Conservation (phyloP, 2,329 filamentous ascomycete genomes). For the Ophiobolus disseminans region DNA sequence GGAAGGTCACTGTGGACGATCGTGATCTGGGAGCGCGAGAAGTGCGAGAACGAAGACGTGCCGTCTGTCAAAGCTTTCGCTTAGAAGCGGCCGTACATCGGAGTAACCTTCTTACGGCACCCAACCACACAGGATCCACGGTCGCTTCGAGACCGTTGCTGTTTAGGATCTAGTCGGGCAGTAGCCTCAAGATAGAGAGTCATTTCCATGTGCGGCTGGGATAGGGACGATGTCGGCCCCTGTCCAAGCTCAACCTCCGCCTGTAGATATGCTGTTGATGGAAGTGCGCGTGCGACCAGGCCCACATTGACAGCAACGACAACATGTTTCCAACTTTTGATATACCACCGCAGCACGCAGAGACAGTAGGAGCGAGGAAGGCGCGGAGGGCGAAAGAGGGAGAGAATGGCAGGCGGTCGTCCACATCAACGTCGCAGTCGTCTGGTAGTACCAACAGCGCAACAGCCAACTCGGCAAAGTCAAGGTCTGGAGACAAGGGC, state of each 20-base stretch:
- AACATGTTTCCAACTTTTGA: conserved; percentile 38
- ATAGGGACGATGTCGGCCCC: background rate
- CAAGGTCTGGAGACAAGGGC: conserved; percentile 20
- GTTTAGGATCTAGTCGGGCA: conserved; percentile 7
- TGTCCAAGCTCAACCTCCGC: conserved; percentile 5
- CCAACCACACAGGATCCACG: conserved; percentile 2
- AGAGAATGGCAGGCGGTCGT: conserved; percentile 22
- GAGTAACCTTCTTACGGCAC: background rate
- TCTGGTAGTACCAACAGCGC: conserved; percentile 27
- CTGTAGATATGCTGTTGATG: conserved; percentile 10
- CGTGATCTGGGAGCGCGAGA: background rate
- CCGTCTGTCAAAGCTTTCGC: background rate
- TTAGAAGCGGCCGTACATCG: conserved; percentile 1
- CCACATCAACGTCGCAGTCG: conserved; percentile 30
- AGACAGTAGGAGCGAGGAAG: conserved; percentile 35
- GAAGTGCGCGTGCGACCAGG: conserved; percentile 5
- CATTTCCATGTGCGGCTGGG: conserved; percentile 5
- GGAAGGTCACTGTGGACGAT: conserved; percentile 4
- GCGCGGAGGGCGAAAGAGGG: conserved; percentile 29
- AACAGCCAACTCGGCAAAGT: conserved; percentile 14
- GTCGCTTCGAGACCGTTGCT: conserved; percentile 8
- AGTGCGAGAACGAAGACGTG: background rate
- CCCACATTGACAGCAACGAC: conserved; percentile 13
- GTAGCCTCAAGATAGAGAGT: conserved; percentile 10
- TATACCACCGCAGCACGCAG: conserved; percentile 32